phyloP scores from a whole-genome alignment of 1,284 basidiomycete species.

The Ganoderma leucocontextum region DNA sequence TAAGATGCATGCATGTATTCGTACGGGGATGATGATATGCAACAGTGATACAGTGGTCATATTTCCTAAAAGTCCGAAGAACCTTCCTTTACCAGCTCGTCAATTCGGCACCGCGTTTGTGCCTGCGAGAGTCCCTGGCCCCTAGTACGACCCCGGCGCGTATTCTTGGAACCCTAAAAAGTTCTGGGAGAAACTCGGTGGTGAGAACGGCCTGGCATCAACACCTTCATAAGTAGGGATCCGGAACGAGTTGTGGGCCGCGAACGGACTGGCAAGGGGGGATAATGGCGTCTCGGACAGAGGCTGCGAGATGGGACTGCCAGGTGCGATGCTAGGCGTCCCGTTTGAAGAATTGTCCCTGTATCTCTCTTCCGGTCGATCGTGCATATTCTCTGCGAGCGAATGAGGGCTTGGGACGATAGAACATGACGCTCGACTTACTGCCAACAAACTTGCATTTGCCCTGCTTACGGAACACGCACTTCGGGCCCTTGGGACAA shows the following conservation, averaged over 20 bases:
- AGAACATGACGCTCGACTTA: conserved; percentile 31
- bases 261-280: conserved; percentile 29
- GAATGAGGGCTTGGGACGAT: neutral
- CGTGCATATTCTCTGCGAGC: conserved; percentile 35
- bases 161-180: conserved; percentile 31
- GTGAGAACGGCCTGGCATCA: conserved; percentile 31
- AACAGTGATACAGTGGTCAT: conserved; percentile 1
- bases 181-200: conserved; percentile 25
- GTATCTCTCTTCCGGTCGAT: conserved; percentile 15
- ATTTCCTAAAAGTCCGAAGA: neutral
- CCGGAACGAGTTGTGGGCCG: conserved; percentile 16
- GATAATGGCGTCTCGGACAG: conserved; percentile 26
- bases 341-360: conserved; percentile 12
- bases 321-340: conserved; percentile 17
- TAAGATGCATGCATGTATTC: neutral
- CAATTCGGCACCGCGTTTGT: neutral
- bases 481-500: conserved; percentile 46
- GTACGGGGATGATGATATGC: neutral
- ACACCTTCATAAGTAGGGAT: conserved; percentile 32
- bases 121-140: neutral
- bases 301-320: conserved; percentile 20
- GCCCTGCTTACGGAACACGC: conserved; percentile 41
- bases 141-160: conserved; percentile 11
- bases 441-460: conserved; percentile 48
- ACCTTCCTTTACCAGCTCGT: neutral